Percentiles rank a stretch among this genome's conserved stretches.
Evolutionary conservation across 352 stramenopile genomes (phyloP).

Genomic region (Pythium dissotocum): DNA sequence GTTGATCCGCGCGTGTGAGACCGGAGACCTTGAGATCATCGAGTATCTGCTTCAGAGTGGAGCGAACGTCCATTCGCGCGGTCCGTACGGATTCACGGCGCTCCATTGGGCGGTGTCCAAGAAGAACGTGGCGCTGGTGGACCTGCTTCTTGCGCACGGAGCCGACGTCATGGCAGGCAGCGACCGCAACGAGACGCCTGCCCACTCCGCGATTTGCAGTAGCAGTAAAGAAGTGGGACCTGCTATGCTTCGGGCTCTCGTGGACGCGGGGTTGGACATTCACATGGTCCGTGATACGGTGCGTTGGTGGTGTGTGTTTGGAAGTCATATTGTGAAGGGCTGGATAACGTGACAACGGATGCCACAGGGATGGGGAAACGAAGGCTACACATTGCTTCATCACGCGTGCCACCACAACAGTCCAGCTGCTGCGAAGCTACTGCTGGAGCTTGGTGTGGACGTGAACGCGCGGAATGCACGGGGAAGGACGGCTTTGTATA

Average conservation of each 20-base stretch:
- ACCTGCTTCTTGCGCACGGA: background rate
- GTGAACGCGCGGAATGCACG: background rate
- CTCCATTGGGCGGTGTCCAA: background rate
- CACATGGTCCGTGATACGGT: background rate
- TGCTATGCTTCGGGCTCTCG: background rate
- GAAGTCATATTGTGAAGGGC: background rate
- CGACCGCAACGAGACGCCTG: background rate
- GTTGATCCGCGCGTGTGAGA: background rate
- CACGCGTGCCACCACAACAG: background rate
- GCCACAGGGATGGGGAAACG: background rate
- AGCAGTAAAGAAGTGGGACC: too few relatives aligned
- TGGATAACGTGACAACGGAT: background rate
- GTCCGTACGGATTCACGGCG: background rate
- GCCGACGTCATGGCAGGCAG: background rate
- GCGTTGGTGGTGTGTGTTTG: background rate
- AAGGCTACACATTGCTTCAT: background rate
- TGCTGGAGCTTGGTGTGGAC: background rate
- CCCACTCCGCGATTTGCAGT: background rate
- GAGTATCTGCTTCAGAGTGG: background rate
- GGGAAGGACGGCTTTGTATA: background rate
- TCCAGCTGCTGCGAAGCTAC: background rate
- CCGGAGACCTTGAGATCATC: background rate
- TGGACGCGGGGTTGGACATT: background rate
- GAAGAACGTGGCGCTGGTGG: background rate
- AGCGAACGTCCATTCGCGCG: background rate